phyloP scores from a whole-genome alignment of 306 rosid species.

The Rubus idaeus region DNA sequence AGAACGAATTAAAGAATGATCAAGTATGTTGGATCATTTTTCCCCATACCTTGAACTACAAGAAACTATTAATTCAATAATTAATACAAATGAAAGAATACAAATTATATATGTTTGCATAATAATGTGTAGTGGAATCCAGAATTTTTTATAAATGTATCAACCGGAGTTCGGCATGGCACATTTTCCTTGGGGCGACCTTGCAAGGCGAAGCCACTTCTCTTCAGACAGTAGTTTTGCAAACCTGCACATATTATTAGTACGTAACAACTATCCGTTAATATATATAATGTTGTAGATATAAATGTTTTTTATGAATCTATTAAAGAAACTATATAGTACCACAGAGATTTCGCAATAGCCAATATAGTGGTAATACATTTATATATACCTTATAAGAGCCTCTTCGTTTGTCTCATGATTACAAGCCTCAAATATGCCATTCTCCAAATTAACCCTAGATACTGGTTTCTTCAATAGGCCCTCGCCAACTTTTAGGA shows the following conservation, averaged over 20 bases:
- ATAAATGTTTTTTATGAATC: background rate
- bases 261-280: background rate
- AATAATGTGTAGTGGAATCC: background rate
- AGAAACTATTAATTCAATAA: background rate
- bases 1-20: background rate
- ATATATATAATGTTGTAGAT: background rate
- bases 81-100: background rate
- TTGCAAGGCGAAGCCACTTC: slow-evolving; percentile 40
- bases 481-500: slow-evolving; percentile 46
- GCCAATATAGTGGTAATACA: background rate
- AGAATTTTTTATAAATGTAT: background rate
- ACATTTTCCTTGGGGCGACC: slow-evolving; percentile 35
- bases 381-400: slow-evolving; percentile 40
- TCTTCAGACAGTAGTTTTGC: slow-evolving; percentile 52
- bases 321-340: too few relatives aligned
- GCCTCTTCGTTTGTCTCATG: slow-evolving; percentile 52
- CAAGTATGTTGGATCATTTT: slow-evolving; percentile 2
- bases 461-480: slow-evolving; percentile 54
- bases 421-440: slow-evolving; percentile 24
- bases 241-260: slow-evolving; percentile 32
- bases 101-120: background rate
- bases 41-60: background rate
- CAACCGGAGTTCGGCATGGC: background rate
- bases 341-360: background rate
- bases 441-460: slow-evolving; percentile 50